A percentile compares a stretch with the other conserved stretches of the same genome.
Evolutionary conservation across 1,284 basidiomycete genomes (phyloP).

Genomic region (Malassezia sp.): DNA sequence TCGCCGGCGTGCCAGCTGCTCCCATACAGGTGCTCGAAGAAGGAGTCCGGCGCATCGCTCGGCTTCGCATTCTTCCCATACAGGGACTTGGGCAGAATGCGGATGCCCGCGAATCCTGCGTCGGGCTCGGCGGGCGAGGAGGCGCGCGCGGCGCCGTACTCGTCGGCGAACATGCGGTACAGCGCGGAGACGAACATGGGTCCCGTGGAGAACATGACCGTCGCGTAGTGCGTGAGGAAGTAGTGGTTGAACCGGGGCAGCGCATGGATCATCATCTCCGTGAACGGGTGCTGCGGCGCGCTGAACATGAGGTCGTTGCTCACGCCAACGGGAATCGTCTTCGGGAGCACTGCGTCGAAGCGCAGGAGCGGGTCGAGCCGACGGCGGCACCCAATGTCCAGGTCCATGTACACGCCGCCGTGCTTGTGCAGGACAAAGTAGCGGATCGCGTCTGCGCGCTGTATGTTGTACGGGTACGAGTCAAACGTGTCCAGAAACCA

Average conservation of each 20-base stretch:
- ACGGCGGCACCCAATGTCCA: constrained; percentile 89
- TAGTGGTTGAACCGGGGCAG: constrained; percentile 84
- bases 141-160: constrained; percentile 78
- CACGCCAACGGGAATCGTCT: constrained; percentile 75
- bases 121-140: constrained; percentile 70
- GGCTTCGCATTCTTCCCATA: constrained; percentile 91
- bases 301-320: constrained; percentile 96
- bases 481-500: constrained; percentile 91
- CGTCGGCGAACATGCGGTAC: constrained; percentile 34
- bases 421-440: constrained; percentile 90
- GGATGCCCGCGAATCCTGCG: constrained; percentile 51
- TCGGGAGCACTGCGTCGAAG: constrained; percentile 80
- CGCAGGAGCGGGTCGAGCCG: constrained; percentile 75
- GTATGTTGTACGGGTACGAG: constrained; percentile 81
- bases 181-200: constrained; percentile 48
- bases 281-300: constrained; percentile 72
- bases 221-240: constrained; percentile 90
- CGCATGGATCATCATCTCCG: constrained; percentile 80
- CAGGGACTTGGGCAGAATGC: constrained; percentile 79
- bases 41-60: constrained; percentile 73
- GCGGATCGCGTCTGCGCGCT: constrained; percentile 91
- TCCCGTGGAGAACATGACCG: constrained; percentile 98
- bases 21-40: constrained; percentile 80
- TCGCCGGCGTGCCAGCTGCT: constrained; percentile 65
- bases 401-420: constrained; percentile 90